These are phyloP conservation scores for Herpotrichia juniperi DNA, from an alignment of 2,329 filamentous ascomycete species.

Conservation along the genomic window DNA sequence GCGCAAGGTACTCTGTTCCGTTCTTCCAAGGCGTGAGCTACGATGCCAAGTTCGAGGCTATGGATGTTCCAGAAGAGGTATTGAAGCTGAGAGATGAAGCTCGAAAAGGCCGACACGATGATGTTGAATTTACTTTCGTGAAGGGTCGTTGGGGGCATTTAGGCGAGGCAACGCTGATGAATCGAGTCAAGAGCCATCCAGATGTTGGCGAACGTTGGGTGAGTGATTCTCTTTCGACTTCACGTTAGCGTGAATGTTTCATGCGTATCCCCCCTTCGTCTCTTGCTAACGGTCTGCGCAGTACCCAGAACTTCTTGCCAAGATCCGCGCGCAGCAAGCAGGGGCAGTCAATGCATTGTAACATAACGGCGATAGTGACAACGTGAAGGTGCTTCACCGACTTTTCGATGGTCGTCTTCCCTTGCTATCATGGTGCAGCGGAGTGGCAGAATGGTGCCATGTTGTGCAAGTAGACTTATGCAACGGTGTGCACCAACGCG, in stretches of 20 bases:
- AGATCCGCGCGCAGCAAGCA: constrained; percentile 50
- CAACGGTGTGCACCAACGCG: neutral
- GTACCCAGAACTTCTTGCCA: constrained; percentile 53
- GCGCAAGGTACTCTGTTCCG: constrained; percentile 78
- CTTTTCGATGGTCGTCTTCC: neutral
- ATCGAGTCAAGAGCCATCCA: constrained; percentile 83
- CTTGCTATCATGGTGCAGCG: neutral
- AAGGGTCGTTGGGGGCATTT: constrained; percentile 69
- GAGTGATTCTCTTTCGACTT: constrained; percentile 18
- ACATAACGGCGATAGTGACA: neutral
- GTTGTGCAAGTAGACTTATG: neutral
- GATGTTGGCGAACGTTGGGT: constrained; percentile 82
- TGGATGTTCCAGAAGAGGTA: constrained; percentile 71
- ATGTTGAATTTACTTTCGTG: constrained; percentile 87
- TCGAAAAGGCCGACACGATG: constrained; percentile 64
- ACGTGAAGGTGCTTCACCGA: neutral
- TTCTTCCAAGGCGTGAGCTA: constrained; percentile 89
- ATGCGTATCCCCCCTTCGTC: neutral
- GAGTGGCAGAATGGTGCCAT: neutral
- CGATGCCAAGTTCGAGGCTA: constrained; percentile 78
- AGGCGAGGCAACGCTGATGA: constrained; percentile 83
- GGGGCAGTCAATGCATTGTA: constrained; percentile 4
- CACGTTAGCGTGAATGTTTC: neutral
- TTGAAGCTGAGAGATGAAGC: constrained; percentile 66
- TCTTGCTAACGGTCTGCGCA: constrained; percentile 16